phyloP scores from a whole-genome alignment of 371 early-diverging fungal genomes.

The Cladochytrium tenue region DNA sequence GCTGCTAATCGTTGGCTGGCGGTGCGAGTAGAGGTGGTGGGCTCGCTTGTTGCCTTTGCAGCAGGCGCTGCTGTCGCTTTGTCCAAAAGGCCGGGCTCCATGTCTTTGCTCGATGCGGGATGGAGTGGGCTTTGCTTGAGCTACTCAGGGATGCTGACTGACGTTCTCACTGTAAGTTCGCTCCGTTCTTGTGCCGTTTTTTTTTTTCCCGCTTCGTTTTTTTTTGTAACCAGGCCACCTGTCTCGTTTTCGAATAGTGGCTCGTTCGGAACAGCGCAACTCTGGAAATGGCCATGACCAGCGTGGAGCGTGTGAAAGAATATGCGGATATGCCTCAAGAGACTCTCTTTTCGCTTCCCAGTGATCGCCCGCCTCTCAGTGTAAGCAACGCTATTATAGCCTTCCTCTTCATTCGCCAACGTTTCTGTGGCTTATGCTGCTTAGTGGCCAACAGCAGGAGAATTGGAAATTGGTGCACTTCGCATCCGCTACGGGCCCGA shows the following conservation, averaged over 20 bases:
- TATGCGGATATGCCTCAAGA: constrained; percentile 57
- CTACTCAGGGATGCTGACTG: constrained; percentile 76
- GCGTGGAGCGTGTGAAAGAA: constrained; percentile 44
- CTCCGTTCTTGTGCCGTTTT: too few relatives aligned
- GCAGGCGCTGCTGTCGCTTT: constrained; percentile 61
- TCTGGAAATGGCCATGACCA: constrained; percentile 29
- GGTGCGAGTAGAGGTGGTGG: constrained; percentile 28
- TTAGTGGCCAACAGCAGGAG: constrained; percentile 60
- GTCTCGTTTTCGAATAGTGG: constrained; percentile 52
- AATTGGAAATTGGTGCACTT: constrained; percentile 45
- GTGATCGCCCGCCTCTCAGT: too few relatives aligned
- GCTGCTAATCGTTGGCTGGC: constrained; percentile 35
- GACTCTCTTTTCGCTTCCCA: too few relatives aligned
- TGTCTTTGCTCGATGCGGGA: constrained; percentile 58
- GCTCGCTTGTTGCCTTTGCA: constrained; percentile 53
- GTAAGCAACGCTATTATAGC: too few relatives aligned
- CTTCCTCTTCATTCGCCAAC: too few relatives aligned
- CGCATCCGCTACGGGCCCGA: constrained; percentile 16
- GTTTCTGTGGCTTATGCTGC: background rate
- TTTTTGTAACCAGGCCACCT: too few relatives aligned
- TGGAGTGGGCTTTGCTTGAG: constrained; percentile 77
- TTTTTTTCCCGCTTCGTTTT: too few relatives aligned
- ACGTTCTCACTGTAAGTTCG: constrained; percentile 49
- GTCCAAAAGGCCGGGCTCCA: background rate
- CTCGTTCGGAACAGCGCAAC: constrained; percentile 66